Base-by-base conservation (phyloP, 2,329 filamentous ascomycete genomes). In the Nannizziopsis barbatae region DNA sequence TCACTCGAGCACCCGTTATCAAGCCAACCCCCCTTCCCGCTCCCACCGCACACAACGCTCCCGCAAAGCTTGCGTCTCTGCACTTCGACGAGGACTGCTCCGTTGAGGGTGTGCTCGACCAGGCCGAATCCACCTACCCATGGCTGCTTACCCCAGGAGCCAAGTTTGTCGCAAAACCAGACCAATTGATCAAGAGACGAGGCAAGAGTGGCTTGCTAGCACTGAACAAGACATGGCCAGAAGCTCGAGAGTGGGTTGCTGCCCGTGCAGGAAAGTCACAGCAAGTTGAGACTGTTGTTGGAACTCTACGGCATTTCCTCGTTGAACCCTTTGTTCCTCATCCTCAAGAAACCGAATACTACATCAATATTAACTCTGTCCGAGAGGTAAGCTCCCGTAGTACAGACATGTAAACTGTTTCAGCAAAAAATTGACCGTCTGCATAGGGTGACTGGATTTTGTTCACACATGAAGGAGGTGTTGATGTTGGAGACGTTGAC, bases 361-460 rank as follows among this genome's bases (percentile, higher is more conserved):
- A 98, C 75, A 95, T 98, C 77, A 95, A 95, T 82, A 98, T 98
- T 77, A 92, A 95, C 80, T 96, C 92, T 55, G 89, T 95, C 65
- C 86, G 92, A 77, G 92, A 96, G 83, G 92, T 96, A 82, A 81
- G 88, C 81, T 53, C 33, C n/a, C n/a, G n/a, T n/a, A n/a, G n/a
- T n/a, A n/a, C n/a, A n/a, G n/a, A n/a, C n/a, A n/a, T n/a, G n/a
- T n/a, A n/a, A n/a, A n/a, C 42, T 15, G 11, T 52, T 53, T 31
- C 14, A 50, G 45, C 22, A 3, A 3, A 27, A 4, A 7, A 27
- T 27, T 27, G n/a, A 38, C 12, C n/a, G 11, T 22, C 3, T 27
- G 22, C 14, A 33, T 51, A 96, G 92, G 92, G 92, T 65, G 92
- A 98, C 73, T 96, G 89, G 88, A 95, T 98, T 67, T 86, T 98